Base-by-base conservation (phyloP, 192 early-diverging fungal species). In the Paraglomus brasilianum region DNA sequence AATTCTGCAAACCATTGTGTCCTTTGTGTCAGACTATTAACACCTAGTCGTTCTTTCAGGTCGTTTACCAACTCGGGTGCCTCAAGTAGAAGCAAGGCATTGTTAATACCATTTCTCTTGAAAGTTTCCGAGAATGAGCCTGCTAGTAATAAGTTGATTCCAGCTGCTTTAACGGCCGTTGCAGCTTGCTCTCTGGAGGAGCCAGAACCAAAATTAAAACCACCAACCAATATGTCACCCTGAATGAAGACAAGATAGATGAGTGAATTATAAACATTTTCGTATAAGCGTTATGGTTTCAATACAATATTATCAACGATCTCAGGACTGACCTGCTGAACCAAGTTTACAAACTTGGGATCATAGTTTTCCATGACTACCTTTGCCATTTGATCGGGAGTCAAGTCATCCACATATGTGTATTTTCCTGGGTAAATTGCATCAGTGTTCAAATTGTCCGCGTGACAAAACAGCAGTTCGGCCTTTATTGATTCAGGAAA, bases 341-440 rank as follows among this genome's bases (percentile, higher is more conserved):
- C 85, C 50, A 86, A 69, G 39, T 78, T 77, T 19, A 88, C 83
- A 74, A 99, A 99, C 11, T 84, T 76, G 36, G 91, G 87, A 76
- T 99, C 97, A 76, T 99, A 99, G 77, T 99, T 99, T 76, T 96
- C 93, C 97, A 99, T 99, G 49, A 92, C 97, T 1, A 99, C 94
- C 75, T 90, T 81, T 49, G 87, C 87, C 97, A 98, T 98, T 38
- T 87, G 83, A 55, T 93, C 93, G 7, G 87, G 83, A 8, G 88
- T 85, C 74, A 99, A 87, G 69, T 97, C 94, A 74, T 99, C 97
- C 72, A 93, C 88, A 74, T 99, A 99, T 4, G 95, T 99, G 81
- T 97, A 99, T 74, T 95, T 96, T 46, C 97, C 96, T 5, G 97
- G 93, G 72, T 99, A 99, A 62, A 97, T 97, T 41, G 93, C 97